Evolutionary conservation across 257 asterid genomes (phyloP), one percentile per base, ranked within the genome.

Genomic region (Solanum stenotomum): DNA sequence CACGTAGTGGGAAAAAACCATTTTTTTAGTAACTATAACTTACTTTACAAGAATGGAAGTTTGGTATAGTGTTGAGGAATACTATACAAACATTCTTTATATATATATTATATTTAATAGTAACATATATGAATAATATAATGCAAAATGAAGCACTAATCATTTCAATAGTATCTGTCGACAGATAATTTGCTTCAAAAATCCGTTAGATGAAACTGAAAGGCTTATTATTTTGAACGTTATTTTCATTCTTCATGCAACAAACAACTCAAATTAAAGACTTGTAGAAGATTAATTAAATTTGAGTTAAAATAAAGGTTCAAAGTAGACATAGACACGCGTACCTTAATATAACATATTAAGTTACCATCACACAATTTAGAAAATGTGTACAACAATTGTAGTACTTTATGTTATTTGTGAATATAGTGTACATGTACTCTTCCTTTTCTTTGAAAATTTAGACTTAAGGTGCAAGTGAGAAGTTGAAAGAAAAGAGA

Each of bases 111-210:
- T 31, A 81, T 46, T 27, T 46, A 81, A 81, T 18, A 23, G 13
- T 61, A 46, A 42, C 7, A 25, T 8, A 42, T 25, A 46, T 18
- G 6, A 81, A 10, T 63, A 63, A 10, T 8, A 44, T 46, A 29
- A 46, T 29, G 85, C 68, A 81, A 81, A 74, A 85, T 71, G 40
- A 38, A 85, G 78, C 29, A 42, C 78, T 67, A 74, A 86, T 72
- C 40, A 87, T 72, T 65, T 68, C 72, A 82, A 23, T 4, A 14
- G 65, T 88, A 83, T 89, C 65, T 86, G 88, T 85, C 88, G 93
- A 93, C 96, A 92, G 92, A 67, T 84, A 90, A 89, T 92, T 95
- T 93, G 98, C 98, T 94, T 93, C 89, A 82, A 88, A 92, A 91
- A 72, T 88, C 93, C 87, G 95, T 93, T 81, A 94, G 83, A 94